Base-by-base conservation (phyloP, 2,329 filamentous ascomycete species). In the Neoarthrinium moseri region DNA sequence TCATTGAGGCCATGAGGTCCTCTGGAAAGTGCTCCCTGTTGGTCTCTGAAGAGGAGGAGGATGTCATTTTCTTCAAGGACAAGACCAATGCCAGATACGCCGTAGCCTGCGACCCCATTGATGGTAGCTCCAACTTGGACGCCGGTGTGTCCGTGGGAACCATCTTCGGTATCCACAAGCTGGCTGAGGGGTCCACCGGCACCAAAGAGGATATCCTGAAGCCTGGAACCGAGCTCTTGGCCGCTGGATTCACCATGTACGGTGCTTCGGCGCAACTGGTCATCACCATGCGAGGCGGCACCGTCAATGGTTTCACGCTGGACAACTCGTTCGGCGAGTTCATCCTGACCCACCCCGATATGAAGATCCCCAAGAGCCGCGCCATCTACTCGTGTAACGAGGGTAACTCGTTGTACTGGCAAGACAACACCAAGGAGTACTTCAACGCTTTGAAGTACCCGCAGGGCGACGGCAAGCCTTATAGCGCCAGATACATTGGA, bases 171-270 rank as follows among this genome's bases (percentile, higher is more conserved):
- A 83, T 99, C 59, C 94, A 94, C 80, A 91, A 91, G 75, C 83
- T 97, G 18, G 81, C 85, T 48, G 89, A 95, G 12, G 84, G 80
- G 53, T 84, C 86, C 12, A 77, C 73, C 49, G 88, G 87, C 54
- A 86, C 80, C 49, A 86, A 87, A 58, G 90, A 95, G 62, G 91
- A 97, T 66, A 81, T 99, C 50, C 80, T 97, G 49, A 85, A 84
- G 69, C 88, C 94, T 1, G 94, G 94, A 46, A 92, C 88, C 2
- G 91, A 96, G 70, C 82, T 97, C 55, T 81, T 97, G 17, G 92
- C 94, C 27, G 86, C 89, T 18, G 94, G 94, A n/a, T 99, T 99
- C 80, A 99, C 94, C 70, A 99, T 99, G 94, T 99, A 99, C 72
- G 94, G 94, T 63, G 94, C 94, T 57, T 96, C 91, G 3, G 85